A percentile compares a stretch with the other conserved stretches of the same genome.
Evolutionary conservation across 306 rosid genomes (phyloP).

Genomic region (Dryas drummondii): DNA sequence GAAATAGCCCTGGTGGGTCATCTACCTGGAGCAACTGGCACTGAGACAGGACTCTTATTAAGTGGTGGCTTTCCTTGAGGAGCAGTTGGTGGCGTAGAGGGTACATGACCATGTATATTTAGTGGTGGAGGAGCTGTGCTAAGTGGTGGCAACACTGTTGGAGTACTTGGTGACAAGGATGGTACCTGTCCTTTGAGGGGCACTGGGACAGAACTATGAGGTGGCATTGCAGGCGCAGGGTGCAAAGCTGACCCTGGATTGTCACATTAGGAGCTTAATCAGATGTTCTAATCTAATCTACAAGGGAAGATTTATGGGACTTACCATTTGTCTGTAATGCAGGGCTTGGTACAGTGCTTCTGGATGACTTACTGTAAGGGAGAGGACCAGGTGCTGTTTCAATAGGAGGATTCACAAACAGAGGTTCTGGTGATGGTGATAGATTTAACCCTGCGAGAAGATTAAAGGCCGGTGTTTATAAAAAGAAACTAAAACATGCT

Average conservation of each 20-base stretch:
- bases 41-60: conserved; percentile 22
- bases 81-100: conserved; percentile 23
- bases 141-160: conserved; percentile 34
- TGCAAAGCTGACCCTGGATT: conserved; percentile 51
- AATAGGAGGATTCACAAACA: conserved; percentile 41
- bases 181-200: conserved; percentile 42
- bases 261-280: conserved; percentile 29
- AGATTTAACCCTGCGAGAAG: conserved; percentile 44
- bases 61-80: conserved; percentile 26
- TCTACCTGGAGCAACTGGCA: conserved; percentile 56
- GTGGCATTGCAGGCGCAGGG: conserved; percentile 43
- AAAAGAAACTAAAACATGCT: conserved; percentile 20
- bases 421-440: conserved; percentile 54
- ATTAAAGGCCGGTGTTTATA: background rate
- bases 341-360: conserved; percentile 44
- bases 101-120: conserved; percentile 36
- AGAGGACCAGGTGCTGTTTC: conserved; percentile 37
- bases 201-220: conserved; percentile 43
- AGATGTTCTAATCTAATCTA: conserved; percentile 16
- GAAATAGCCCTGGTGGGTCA: conserved; percentile 7
- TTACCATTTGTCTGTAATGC: conserved; percentile 56
- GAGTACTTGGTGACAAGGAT: conserved; percentile 43
- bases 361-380: conserved; percentile 39
- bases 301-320: conserved; percentile 14
- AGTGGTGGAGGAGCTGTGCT: conserved; percentile 42